Base-by-base conservation (phyloP, 176 grass and related monocot genomes). In the maize (Zea mays) region DNA sequence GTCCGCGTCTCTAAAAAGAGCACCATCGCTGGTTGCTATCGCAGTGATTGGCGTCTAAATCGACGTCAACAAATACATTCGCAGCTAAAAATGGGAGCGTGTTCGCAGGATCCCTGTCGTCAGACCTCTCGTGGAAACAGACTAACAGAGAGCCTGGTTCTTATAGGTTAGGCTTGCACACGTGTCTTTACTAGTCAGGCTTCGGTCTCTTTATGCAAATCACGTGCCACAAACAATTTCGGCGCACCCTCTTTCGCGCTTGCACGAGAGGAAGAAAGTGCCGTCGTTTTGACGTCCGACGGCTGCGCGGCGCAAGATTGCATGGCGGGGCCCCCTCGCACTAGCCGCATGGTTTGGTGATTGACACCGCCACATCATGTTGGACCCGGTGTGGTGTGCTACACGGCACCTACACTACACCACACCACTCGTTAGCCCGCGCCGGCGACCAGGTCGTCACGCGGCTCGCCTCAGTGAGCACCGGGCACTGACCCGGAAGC, bases 371-470 rank as follows among this genome's bases (percentile, higher is more conserved):
- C 61, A 51, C 42, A n/a, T n/a, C n/a, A n/a, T n/a, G n/a, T 80
- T 81, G 48, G 86, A 84, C 81, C 62, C 42, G 55, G 65, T 27
- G 52, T 12, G 40, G 9, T 12, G 37, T 48, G 66, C 43, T 44
- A 27, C 27, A 27, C 27, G 27, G 27, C 27, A 27, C 27, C 27
- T 27, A 27, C 27, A 27, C 1, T 27, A 27, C 27, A 0, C 1
- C 1, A 21, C 5, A 13, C 19, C 20, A 10, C 3, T 21, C 10
- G 34, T 13, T 75, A 43, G 57, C 71, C 64, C 40, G 64, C 49
- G 71, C 81, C 56, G 65, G 82, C 6, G 82, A 81, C 87, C 15
- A 43, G 78, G 87, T 85, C 87, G 60, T 89, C 82, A 89, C 87
- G 87, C 82, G 87, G 87, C 62, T 65, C 70, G 72, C 87, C 72